phyloP scores from a whole-genome alignment of 176 grass and related monocot genomes.

The Oryza glaberrima region DNA sequence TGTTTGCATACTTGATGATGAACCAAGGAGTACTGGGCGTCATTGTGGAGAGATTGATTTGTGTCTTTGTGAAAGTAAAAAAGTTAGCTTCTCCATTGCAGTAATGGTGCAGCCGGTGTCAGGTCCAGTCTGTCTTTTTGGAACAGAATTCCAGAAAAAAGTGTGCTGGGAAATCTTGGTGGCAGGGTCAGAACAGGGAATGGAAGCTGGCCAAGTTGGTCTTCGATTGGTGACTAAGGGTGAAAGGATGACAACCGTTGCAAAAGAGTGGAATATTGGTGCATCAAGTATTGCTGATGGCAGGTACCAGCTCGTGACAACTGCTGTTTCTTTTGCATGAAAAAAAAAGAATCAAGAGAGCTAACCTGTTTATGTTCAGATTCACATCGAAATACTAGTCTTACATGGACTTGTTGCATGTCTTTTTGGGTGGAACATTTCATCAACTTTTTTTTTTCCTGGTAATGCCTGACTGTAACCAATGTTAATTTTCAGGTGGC shows the following conservation, averaged over 20 bases:
- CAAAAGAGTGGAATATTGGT: conserved; percentile 97
- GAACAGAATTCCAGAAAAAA: conserved; percentile 96
- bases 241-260: conserved; percentile 84
- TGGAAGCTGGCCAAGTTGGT: conserved; percentile 97
- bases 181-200: conserved; percentile 95
- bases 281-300: conserved; percentile 94
- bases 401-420: not conserved
- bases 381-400: conserved; percentile 5
- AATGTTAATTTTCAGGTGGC: conserved; percentile 74
- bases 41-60: conserved; percentile 87
- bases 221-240: conserved; percentile 89
- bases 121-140: conserved; percentile 94
- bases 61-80: conserved; percentile 68
- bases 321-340: conserved; percentile 15
- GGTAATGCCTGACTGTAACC: conserved; percentile 25
- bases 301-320: conserved; percentile 60
- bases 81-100: conserved; percentile 83
- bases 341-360: conserved; percentile 14
- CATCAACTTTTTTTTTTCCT: not conserved
- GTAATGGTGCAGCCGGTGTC: conserved; percentile 88
- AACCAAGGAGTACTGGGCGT: conserved; percentile 73
- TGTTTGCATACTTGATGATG: conserved; percentile 96
- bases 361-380: not conserved
- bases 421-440: not conserved
- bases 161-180: conserved; percentile 96